phyloP scores from a whole-genome alignment of 1,139 yeast species.

The Komagataea norvegica region DNA sequence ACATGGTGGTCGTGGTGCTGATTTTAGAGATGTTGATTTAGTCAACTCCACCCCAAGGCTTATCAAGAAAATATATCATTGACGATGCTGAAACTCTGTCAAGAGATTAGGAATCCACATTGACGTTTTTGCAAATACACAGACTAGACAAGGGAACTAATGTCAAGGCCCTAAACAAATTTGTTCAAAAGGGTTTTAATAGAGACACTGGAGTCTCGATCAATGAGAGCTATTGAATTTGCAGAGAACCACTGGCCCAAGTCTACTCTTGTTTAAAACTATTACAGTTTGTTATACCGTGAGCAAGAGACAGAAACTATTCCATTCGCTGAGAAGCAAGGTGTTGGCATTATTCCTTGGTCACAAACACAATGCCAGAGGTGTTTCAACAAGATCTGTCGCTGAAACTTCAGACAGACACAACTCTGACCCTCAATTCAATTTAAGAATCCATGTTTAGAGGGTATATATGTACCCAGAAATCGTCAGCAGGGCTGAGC shows the following conservation, averaged over 20 bases:
- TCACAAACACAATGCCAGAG: conserved; percentile 9
- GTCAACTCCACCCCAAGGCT: conserved; percentile 35
- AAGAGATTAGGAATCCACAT: conserved; percentile 47
- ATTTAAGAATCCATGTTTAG: no score
- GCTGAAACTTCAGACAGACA: conserved; percentile 19
- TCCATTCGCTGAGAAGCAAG: conserved; percentile 33
- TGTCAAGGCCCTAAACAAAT: conserved; percentile 45
- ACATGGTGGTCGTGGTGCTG: conserved; percentile 13
- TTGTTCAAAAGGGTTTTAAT: conserved; percentile 37
- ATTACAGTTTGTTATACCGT: conserved; percentile 44
- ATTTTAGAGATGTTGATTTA: conserved; percentile 24
- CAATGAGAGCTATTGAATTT: conserved; percentile 43
- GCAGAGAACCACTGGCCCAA: conserved; percentile 42
- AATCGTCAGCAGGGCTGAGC: conserved; percentile 48
- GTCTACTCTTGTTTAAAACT: conserved; percentile 48
- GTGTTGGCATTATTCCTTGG: conserved; percentile 42
- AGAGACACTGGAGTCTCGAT: conserved; percentile 48
- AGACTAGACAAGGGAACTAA: conserved; percentile 40
- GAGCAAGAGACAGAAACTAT: conserved; percentile 52
- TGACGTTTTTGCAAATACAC: conserved; percentile 46
- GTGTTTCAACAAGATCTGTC: conserved; percentile 27
- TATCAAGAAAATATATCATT: conserved; percentile 44
- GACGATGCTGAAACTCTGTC: conserved; percentile 40
- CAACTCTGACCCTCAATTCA: conserved; percentile 18
- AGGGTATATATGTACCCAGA: no score